A percentile compares a stretch with the other conserved stretches of the same genome.
Evolutionary conservation across 805 yeast species (phyloP).

Genomic region (Scheffersomyces stipitis): DNA sequence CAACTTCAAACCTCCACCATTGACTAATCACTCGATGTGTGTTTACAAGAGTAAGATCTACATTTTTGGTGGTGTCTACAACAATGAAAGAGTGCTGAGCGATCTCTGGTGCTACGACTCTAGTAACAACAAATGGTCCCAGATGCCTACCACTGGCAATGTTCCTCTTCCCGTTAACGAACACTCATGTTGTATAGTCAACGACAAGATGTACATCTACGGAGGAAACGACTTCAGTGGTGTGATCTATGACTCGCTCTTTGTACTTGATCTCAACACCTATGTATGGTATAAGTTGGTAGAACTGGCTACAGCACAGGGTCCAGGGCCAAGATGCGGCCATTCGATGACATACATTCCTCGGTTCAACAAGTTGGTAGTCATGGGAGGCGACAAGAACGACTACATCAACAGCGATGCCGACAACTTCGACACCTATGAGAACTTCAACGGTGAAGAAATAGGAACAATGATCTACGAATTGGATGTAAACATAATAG

Average conservation of each 20-base stretch:
- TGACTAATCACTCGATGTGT: conserved; percentile 89
- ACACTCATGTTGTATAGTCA: conserved; percentile 80
- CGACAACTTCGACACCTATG: conserved; percentile 52
- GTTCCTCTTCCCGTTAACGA: conserved; percentile 86
- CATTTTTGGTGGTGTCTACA: conserved; percentile 85
- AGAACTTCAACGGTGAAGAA: conserved; percentile 47
- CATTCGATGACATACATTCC: conserved; percentile 79
- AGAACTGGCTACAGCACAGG: conserved; percentile 39
- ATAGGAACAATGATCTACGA: conserved; percentile 61
- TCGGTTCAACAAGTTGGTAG: conserved; percentile 63
- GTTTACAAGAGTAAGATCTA: conserved; percentile 76
- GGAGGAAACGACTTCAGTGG: conserved; percentile 89
- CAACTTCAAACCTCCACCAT: conserved; percentile 66
- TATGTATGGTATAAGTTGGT: conserved; percentile 72
- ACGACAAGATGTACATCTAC: conserved; percentile 75
- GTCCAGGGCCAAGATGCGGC: conserved; percentile 87
- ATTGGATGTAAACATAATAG: conserved; percentile 53
- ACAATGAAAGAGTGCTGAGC: conserved; percentile 65
- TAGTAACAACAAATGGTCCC: conserved; percentile 63
- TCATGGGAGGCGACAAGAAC: conserved; percentile 90
- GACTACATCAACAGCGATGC: conserved; percentile 58
- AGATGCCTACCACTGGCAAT: conserved; percentile 67
- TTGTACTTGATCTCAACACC: conserved; percentile 73
- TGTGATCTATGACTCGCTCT: conserved; percentile 60
- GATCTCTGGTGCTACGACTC: conserved; percentile 86